Evolutionary conservation across 2,329 filamentous ascomycete genomes (phyloP), one percentile per base, ranked within the genome.

Genomic region (Chaetomiaceae sp.): DNA sequence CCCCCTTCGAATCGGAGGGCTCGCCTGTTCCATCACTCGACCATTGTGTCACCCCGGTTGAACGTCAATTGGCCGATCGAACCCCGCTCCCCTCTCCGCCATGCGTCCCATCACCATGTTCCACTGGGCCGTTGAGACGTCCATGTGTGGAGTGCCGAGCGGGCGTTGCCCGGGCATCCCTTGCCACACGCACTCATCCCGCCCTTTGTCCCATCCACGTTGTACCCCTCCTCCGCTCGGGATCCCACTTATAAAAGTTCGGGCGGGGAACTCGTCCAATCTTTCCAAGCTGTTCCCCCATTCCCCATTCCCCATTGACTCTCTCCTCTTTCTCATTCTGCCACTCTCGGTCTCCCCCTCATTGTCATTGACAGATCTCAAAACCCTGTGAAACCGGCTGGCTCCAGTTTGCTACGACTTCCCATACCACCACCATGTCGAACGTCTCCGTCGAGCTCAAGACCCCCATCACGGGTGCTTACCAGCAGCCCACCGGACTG

Each of bases 401-500:
- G 30, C 27, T 45, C 23, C 40, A 25, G 20, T 19, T 20, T 19
- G 27, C 23, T 37, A 39, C 12, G n/a, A n/a, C n/a, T n/a, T n/a
- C 23, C 17, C 21, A 14, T 27, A 35, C 43, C 38, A n/a, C 33
- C 59, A 65, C 44, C 45, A 69, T 69, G 67, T 56, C 66, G 16
- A 57, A 58, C 56, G 54, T 67, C 23, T 63, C 60, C 50, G 70
- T 77, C 58, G 76, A 84, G 67, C 77, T 89, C 63, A 80, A 83
- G 72, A 88, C 85, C 62, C 85, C 86, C 52, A 56, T 79, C 60
- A 81, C 81, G 61, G 85, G 79, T 66, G 37, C 68, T 55, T 80
- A 78, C 67, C 69, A 73, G 63, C 79, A 83, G 63, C 80, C 80
- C 58, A 81, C 77, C 53, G 80, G 80, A 66, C 71, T 83, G 79